These are phyloP conservation scores for Trichoderma breve DNA, from an alignment of 2,329 filamentous ascomycete species.

Conservation along the genomic window DNA sequence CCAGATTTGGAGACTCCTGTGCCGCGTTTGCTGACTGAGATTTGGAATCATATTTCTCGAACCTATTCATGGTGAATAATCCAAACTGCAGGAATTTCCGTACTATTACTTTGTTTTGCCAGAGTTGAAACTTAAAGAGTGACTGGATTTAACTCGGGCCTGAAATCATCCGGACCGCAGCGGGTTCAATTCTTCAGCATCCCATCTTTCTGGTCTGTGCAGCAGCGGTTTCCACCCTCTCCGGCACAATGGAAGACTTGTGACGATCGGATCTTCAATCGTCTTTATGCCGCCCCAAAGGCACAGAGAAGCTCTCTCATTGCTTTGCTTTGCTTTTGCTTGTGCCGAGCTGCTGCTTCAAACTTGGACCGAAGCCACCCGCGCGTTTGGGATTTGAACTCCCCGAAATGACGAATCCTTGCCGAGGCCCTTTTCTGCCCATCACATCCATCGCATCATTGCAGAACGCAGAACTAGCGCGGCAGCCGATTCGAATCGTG, in stretches of 20 bases:
- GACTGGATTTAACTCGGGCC: neutral
- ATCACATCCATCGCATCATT: neutral
- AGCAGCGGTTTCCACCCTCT: neutral
- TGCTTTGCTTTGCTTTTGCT: neutral
- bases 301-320: neutral
- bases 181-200: neutral
- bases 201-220: neutral
- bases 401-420: neutral
- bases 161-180: neutral
- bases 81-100: neutral
- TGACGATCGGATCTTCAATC: neutral
- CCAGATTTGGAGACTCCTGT: neutral
- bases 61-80: neutral
- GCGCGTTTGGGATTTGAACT: neutral
- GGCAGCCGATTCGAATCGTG: neutral
- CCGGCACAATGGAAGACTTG: neutral
- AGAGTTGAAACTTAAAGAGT: neutral
- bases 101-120: neutral
- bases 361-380: slow-evolving; percentile 9
- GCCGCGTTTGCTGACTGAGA: neutral
- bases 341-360: neutral
- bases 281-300: neutral
- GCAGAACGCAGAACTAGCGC: neutral
- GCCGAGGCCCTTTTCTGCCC: neutral
- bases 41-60: neutral